Conservation (phyloP, 2,329 filamentous ascomycete species). For the Aspergillus caelatus region DNA sequence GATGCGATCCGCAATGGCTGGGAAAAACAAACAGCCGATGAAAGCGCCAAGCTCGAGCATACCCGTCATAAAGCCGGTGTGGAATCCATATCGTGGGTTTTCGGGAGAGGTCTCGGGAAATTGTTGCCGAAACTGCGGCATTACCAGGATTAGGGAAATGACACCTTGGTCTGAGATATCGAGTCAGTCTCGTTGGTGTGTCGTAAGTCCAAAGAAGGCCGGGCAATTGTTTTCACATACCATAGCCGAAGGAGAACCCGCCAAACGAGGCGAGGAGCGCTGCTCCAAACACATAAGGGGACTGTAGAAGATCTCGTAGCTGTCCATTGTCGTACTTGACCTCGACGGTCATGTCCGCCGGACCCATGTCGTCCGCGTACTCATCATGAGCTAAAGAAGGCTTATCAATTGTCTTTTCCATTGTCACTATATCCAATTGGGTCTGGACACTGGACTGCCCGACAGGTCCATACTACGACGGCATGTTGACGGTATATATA, state of each 20-base stretch:
- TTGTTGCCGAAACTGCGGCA: conserved; percentile 49
- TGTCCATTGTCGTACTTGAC: conserved; percentile 11
- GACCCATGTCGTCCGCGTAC: not conserved
- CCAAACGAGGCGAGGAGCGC: conserved; percentile 48
- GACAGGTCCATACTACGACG: not conserved
- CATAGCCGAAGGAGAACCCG: conserved; percentile 47
- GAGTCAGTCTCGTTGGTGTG: not conserved
- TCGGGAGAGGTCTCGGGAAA: conserved; percentile 44
- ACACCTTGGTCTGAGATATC: conserved; percentile 29
- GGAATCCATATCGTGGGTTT: conserved; percentile 32
- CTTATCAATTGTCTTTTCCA: not conserved
- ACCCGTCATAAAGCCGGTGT: conserved; percentile 40
- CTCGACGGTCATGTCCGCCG: not conserved
- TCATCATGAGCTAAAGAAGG: conserved; percentile 3
- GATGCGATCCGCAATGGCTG: conserved; percentile 38
- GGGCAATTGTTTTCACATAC: conserved; percentile 14
- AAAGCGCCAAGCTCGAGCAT: conserved; percentile 48
- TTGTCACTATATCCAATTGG: not conserved
- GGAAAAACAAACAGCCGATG: conserved; percentile 45
- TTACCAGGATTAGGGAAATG: conserved; percentile 47
- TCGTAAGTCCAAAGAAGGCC: not conserved
- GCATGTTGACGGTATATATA: not conserved
- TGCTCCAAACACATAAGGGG: conserved; percentile 47
- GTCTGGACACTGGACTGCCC: not conserved
- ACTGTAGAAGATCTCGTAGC: conserved; percentile 16